Evolutionary conservation across 352 stramenopile genomes (phyloP).

Genomic region (Pythium folliculosum): DNA sequence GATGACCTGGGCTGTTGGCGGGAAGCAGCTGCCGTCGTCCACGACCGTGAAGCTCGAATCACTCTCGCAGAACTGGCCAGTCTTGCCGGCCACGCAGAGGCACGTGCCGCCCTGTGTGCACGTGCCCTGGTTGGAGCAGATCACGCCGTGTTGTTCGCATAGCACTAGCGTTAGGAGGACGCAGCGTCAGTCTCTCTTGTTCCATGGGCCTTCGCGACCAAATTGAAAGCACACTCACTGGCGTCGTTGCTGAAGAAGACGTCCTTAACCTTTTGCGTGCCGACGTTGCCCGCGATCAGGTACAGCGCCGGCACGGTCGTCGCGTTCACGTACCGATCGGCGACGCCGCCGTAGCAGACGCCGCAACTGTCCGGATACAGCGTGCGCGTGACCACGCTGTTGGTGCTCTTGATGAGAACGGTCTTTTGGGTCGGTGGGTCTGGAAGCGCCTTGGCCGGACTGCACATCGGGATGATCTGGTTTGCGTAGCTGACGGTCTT

Average conservation of each 20-base stretch:
- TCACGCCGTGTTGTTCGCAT: slow-evolving; percentile 66
- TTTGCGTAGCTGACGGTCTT: slow-evolving; percentile 50
- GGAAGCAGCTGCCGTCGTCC: slow-evolving; percentile 58
- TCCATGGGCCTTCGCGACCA: background rate
- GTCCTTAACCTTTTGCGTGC: slow-evolving; percentile 74
- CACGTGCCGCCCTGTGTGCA: slow-evolving; percentile 72
- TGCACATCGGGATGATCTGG: slow-evolving; percentile 68
- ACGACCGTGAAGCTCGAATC: slow-evolving; percentile 54
- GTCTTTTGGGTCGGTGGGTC: slow-evolving; percentile 39
- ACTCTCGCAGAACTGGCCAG: slow-evolving; percentile 55
- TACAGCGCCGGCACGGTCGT: slow-evolving; percentile 60
- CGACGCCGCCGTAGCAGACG: slow-evolving; percentile 43
- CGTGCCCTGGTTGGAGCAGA: slow-evolving; percentile 65
- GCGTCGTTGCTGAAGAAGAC: slow-evolving; percentile 64
- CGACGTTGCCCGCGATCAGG: slow-evolving; percentile 69
- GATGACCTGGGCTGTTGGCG: slow-evolving; percentile 45
- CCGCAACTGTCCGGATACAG: slow-evolving; percentile 73
- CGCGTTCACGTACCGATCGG: slow-evolving; percentile 55
- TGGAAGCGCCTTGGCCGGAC: slow-evolving; percentile 35
- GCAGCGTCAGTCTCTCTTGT: background rate
- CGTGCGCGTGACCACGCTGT: slow-evolving; percentile 54
- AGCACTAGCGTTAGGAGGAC: slow-evolving; percentile 51
- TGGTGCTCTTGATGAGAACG: slow-evolving; percentile 38
- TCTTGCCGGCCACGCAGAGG: slow-evolving; percentile 60
- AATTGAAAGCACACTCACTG: slow-evolving; percentile 36